phyloP scores from a whole-genome alignment of 257 asterid genomes.

The Rhazya stricta region DNA sequence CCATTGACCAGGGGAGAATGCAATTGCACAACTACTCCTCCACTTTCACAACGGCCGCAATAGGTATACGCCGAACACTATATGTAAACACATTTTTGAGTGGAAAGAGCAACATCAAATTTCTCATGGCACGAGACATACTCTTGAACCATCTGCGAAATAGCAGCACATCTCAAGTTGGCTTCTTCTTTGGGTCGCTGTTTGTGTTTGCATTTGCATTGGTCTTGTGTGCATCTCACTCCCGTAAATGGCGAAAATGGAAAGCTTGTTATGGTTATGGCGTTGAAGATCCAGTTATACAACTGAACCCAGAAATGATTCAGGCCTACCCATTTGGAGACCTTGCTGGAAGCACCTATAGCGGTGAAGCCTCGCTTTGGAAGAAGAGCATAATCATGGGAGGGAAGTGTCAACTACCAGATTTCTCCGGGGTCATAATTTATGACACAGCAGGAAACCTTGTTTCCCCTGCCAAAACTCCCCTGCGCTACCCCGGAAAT shows the following conservation, averaged over 20 bases:
- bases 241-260: slow-evolving; percentile 49
- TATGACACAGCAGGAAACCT: slow-evolving; percentile 59
- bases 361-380: slow-evolving; percentile 63
- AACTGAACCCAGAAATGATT: slow-evolving; percentile 47
- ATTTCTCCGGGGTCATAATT: slow-evolving; percentile 72
- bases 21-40: slow-evolving; percentile 24
- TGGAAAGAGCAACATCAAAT: slow-evolving; percentile 2
- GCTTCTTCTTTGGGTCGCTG: slow-evolving; percentile 42
- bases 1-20: not conserved
- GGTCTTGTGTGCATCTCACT: slow-evolving; percentile 56
- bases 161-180: slow-evolving; percentile 28
- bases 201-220: slow-evolving; percentile 50
- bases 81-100: not conserved
- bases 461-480: slow-evolving; percentile 31
- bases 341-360: slow-evolving; percentile 36
- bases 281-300: slow-evolving; percentile 59
- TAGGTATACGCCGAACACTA: not conserved
- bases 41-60: slow-evolving; percentile 24
- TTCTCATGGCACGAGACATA: slow-evolving; percentile 38
- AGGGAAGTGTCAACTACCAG: slow-evolving; percentile 78
- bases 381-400: slow-evolving; percentile 78
- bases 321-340: slow-evolving; percentile 37
- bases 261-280: slow-evolving; percentile 46
- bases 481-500: slow-evolving; percentile 52
- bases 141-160: slow-evolving; percentile 24